A percentile compares a stretch with the other conserved stretches of the same genome.
These are phyloP conservation scores for Starmerella asiatica DNA, from an alignment of 805 yeast genomes.

Conservation along the genomic window DNA sequence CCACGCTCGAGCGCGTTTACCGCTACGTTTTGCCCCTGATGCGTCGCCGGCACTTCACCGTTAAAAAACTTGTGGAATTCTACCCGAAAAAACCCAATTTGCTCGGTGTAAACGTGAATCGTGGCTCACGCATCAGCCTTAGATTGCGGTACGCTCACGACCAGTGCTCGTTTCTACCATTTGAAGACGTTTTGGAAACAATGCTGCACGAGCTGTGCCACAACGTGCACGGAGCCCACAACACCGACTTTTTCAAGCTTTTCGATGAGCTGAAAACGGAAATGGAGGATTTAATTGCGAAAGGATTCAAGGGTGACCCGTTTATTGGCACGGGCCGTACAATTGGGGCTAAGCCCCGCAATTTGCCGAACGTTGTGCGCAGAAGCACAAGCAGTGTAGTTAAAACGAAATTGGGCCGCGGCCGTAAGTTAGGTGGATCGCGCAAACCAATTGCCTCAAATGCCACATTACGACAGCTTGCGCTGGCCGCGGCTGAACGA, in stretches of 20 bases:
- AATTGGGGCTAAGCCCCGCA: slow-evolving; percentile 29
- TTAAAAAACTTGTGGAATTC: slow-evolving; percentile 63
- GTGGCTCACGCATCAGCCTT: slow-evolving; percentile 58
- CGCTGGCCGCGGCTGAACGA: slow-evolving; percentile 50
- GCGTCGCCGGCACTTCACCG: slow-evolving; percentile 50
- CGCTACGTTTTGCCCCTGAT: slow-evolving; percentile 62
- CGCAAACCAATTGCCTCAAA: slow-evolving; percentile 26
- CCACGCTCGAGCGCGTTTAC: slow-evolving; percentile 55
- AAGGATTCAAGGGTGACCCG: slow-evolving; percentile 34
- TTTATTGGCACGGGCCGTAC: slow-evolving; percentile 38
- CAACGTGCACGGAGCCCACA: slow-evolving; percentile 68
- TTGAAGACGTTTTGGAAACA: slow-evolving; percentile 57
- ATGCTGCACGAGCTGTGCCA: slow-evolving; percentile 83
- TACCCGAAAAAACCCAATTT: slow-evolving; percentile 53
- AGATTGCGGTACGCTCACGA: slow-evolving; percentile 52
- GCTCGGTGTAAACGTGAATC: slow-evolving; percentile 71
- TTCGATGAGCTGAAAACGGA: slow-evolving; percentile 48
- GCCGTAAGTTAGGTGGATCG: slow-evolving; percentile 29
- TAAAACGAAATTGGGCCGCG: slow-evolving; percentile 14
- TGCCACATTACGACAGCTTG: slow-evolving; percentile 31
- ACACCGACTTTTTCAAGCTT: slow-evolving; percentile 49
- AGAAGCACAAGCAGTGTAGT: too few relatives aligned
- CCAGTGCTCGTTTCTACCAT: slow-evolving; percentile 41
- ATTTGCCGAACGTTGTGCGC: neutral
- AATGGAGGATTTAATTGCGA: slow-evolving; percentile 31